These are phyloP conservation scores for Plasmodiophora brassicae DNA, from an alignment of 208 protist genomes.

Conservation along the genomic window DNA sequence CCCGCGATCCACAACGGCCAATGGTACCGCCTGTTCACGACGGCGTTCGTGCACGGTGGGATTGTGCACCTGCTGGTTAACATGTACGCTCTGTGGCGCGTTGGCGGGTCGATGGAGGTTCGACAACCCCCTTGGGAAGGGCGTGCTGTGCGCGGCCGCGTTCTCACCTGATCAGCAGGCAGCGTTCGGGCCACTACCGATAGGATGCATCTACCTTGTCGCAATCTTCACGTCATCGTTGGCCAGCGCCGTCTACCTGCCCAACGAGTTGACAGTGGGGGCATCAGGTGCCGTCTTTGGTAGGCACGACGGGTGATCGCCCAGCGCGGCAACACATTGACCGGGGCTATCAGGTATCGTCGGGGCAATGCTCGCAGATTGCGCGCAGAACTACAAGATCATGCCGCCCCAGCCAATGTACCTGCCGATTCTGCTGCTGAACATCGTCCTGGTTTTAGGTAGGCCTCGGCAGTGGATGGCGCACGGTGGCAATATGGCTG, in stretches of 20 bases:
- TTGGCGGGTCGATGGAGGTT: constrained; percentile 19
- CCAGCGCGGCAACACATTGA: no score
- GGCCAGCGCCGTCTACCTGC: neutral
- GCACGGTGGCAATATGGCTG: neutral
- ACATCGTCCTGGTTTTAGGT: neutral
- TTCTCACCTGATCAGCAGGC: neutral
- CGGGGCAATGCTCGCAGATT: neutral
- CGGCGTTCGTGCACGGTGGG: neutral
- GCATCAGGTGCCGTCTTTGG: constrained; percentile 3
- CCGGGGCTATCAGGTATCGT: neutral
- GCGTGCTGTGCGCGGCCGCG: neutral
- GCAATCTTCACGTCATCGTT: neutral
- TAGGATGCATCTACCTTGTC: neutral
- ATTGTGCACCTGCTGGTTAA: neutral
- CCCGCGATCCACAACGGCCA: neutral
- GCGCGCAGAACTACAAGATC: neutral
- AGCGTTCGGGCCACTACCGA: neutral
- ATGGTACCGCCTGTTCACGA: neutral
- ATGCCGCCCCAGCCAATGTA: neutral
- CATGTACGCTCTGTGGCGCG: neutral
- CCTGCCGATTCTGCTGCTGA: neutral
- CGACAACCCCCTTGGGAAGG: neutral
- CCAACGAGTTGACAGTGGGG: neutral
- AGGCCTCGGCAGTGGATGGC: neutral
- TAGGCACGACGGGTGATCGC: no score